Conservation (phyloP, 148 eudicot genomes). For the Cornus suecica region DNA sequence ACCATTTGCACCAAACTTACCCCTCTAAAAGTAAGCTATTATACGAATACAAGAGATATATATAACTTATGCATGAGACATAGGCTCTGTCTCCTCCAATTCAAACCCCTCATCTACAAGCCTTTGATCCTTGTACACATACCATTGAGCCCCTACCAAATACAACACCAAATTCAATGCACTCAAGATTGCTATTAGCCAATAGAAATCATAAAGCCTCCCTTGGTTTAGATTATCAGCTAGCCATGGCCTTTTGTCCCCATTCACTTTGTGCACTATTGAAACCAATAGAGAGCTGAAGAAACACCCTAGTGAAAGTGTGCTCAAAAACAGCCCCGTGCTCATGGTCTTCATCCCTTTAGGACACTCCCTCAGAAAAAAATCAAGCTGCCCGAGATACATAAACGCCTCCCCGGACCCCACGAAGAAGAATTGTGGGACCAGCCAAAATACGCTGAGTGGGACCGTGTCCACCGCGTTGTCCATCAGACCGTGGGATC, state of each 20-base stretch:
- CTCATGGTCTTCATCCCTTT: conserved; percentile 98
- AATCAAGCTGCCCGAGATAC: conserved; percentile 84
- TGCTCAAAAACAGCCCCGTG: conserved; percentile 80
- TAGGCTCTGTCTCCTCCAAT: conserved; percentile 33
- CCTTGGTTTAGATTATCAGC: conserved; percentile 86
- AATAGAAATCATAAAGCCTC: conserved; percentile 71
- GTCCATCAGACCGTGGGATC: conserved; percentile 29
- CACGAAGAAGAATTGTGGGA: conserved; percentile 71
- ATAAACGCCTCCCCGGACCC: conserved; percentile 95
- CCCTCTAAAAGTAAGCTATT: no score
- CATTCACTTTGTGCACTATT: conserved; percentile 56
- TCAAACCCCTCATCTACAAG: conserved; percentile 60
- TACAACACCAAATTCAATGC: conserved; percentile 47
- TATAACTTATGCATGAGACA: conserved; percentile 27
- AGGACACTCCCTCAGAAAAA: conserved; percentile 87
- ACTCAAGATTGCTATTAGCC: conserved; percentile 62
- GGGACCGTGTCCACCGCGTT: conserved; percentile 36
- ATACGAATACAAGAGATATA: background rate
- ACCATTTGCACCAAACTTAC: no score
- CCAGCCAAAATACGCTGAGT: conserved; percentile 61
- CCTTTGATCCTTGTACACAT: conserved; percentile 73
- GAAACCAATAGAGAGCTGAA: conserved; percentile 66
- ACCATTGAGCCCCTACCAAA: conserved; percentile 55
- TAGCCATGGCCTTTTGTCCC: conserved; percentile 57
- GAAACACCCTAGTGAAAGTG: conserved; percentile 80